Percentiles rank a stretch among this genome's conserved stretches.
These are phyloP conservation scores for Bertia moriformis DNA, from an alignment of 2,329 filamentous ascomycete genomes.

Conservation along the genomic window DNA sequence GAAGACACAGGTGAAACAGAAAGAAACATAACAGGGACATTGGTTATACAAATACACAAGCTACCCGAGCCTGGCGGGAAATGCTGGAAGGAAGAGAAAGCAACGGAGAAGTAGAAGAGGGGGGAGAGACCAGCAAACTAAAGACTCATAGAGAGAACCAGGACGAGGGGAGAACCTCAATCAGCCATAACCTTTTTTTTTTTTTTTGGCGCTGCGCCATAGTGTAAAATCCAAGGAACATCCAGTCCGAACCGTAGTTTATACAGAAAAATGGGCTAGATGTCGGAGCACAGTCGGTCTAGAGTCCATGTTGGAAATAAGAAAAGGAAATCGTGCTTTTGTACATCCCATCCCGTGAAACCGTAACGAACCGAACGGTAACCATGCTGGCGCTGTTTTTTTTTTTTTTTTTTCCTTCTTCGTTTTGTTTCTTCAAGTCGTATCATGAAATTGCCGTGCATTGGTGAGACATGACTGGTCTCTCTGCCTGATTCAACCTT, in stretches of 20 bases:
- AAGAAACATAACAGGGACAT: background rate
- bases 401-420: conserved; percentile 5
- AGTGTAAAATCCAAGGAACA: too few relatives aligned
- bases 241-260: background rate
- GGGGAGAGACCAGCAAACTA: background rate
- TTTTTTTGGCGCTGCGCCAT: background rate
- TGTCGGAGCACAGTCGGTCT: too few relatives aligned
- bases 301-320: too few relatives aligned
- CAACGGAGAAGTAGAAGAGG: background rate
- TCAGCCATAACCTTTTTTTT: background rate
- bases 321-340: too few relatives aligned
- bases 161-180: too few relatives aligned
- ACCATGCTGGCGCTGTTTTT: too few relatives aligned
- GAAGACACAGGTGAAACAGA: background rate
- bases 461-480: conserved; percentile 4
- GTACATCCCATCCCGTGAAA: background rate
- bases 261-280: too few relatives aligned
- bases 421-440: too few relatives aligned
- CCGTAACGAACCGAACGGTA: background rate
- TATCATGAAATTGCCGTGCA: too few relatives aligned
- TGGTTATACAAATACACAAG: conserved; percentile 1
- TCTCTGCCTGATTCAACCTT: conserved; percentile 3
- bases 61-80: background rate
- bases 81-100: background rate
- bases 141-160: background rate